A percentile compares a stretch with the other conserved stretches of the same genome.
Conservation (phyloP, 306 rosid genomes). For the Pyrus bretschneideri region DNA sequence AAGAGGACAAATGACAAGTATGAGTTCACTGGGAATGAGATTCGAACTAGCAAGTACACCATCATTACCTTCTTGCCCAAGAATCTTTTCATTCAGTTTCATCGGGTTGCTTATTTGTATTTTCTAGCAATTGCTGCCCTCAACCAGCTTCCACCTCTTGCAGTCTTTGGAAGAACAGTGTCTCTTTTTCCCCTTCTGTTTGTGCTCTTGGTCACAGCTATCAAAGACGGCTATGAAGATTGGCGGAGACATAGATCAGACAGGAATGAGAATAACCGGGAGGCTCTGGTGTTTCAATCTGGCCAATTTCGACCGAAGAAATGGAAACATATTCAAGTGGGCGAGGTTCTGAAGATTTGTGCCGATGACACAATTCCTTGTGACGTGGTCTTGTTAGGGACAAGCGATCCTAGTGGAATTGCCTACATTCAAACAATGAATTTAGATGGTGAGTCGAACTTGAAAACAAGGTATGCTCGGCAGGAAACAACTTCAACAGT, state of each 20-base stretch:
- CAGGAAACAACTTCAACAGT: slow-evolving; percentile 71
- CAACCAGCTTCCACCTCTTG: slow-evolving; percentile 96
- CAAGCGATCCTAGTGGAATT: slow-evolving; percentile 95
- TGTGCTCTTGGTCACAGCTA: slow-evolving; percentile 87
- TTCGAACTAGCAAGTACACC: slow-evolving; percentile 79
- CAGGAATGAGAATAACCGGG: slow-evolving; percentile 76
- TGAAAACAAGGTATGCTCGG: slow-evolving; percentile 93
- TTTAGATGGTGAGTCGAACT: slow-evolving; percentile 96
- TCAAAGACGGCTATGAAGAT: slow-evolving; percentile 96
- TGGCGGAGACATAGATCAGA: slow-evolving; percentile 94
- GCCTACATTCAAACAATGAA: slow-evolving; percentile 97
- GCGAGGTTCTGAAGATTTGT: slow-evolving; percentile 77
- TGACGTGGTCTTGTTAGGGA: slow-evolving; percentile 90
- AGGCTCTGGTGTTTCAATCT: slow-evolving; percentile 53
- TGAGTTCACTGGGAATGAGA: slow-evolving; percentile 87
- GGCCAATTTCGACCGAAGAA: slow-evolving; percentile 52
- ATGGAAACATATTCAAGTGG: slow-evolving; percentile 78
- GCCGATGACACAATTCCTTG: slow-evolving; percentile 86
- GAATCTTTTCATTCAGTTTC: slow-evolving; percentile 90
- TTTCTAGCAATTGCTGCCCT: slow-evolving; percentile 92
- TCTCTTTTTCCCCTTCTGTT: slow-evolving; percentile 83
- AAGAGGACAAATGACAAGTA: slow-evolving; percentile 71
- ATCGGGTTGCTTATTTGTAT: slow-evolving; percentile 86
- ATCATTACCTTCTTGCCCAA: slow-evolving; percentile 78
- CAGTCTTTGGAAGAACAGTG: slow-evolving; percentile 89